These are phyloP conservation scores for Boechera stricta DNA, from an alignment of 345 rosid genomes.

Conservation along the genomic window DNA sequence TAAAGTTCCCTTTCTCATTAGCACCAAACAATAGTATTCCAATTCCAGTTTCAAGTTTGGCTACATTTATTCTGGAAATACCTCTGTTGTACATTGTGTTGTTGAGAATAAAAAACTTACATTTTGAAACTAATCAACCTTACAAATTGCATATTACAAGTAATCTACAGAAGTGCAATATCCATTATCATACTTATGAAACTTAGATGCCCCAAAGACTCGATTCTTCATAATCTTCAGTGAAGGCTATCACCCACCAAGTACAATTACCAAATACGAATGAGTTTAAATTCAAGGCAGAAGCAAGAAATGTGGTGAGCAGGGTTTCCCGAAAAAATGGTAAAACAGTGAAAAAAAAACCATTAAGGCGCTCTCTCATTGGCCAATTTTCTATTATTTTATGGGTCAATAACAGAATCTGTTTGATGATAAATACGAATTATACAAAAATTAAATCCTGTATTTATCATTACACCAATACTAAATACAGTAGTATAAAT, in stretches of 20 bases:
- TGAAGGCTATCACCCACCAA: background rate
- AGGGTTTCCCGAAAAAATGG: background rate
- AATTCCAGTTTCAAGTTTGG: constrained; percentile 19
- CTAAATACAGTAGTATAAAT: background rate
- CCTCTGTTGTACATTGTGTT: constrained; percentile 43
- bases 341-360: background rate
- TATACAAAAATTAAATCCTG: too few species aligned
- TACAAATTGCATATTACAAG: constrained; percentile 4
- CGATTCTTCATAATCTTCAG: background rate
- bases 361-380: background rate
- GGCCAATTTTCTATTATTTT: background rate
- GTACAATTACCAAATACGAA: background rate
- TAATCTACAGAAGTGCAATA: background rate
- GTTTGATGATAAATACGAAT: background rate
- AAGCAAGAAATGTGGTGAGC: background rate
- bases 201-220: background rate
- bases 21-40: constrained; percentile 23
- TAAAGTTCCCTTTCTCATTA: constrained; percentile 18
- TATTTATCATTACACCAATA: background rate
- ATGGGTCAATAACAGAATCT: background rate
- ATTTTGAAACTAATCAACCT: constrained; percentile 7
- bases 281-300: too few species aligned
- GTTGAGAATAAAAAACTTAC: constrained; percentile 14
- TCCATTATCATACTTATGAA: background rate
- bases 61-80: constrained; percentile 24